Conservation (phyloP, 1,139 yeast genomes). For the Saccharomyces pastorianus region DNA sequence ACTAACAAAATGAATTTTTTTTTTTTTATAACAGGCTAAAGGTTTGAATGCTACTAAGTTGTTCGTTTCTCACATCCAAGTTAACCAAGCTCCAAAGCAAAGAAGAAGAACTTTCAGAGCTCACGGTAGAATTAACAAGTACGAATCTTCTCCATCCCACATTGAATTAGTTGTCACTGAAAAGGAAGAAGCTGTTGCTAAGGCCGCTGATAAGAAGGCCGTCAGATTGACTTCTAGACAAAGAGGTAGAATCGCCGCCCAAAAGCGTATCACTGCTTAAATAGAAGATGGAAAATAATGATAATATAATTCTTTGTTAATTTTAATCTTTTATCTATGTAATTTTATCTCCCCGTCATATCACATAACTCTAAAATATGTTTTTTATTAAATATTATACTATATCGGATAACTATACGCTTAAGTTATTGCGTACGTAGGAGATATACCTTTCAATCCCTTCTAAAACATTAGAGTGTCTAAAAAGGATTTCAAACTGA, state of each 20-base stretch:
- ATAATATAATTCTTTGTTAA: not conserved
- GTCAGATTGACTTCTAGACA: slow-evolving; percentile 73
- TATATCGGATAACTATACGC: not conserved
- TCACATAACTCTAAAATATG: not conserved
- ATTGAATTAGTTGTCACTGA: slow-evolving; percentile 95
- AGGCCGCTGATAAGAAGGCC: slow-evolving; percentile 80
- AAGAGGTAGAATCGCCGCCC: slow-evolving; percentile 84
- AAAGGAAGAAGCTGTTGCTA: slow-evolving; percentile 88
- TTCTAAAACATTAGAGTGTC: too few relatives aligned
- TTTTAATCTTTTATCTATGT: slow-evolving; percentile 1
- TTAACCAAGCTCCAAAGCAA: slow-evolving; percentile 99
- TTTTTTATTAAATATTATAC: not conserved
- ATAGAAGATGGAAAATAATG: slow-evolving; percentile 3
- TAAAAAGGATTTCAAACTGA: not conserved
- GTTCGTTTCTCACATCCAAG: slow-evolving; percentile 97
- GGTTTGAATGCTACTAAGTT: slow-evolving; percentile 94
- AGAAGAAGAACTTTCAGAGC: slow-evolving; percentile 99
- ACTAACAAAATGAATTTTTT: not conserved
- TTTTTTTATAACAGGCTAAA: slow-evolving; percentile 48
- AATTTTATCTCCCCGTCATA: not conserved
- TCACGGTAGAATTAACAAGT: slow-evolving; percentile 99
- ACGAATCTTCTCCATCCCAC: slow-evolving; percentile 98
- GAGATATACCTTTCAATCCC: too few relatives aligned
- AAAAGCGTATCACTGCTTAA: slow-evolving; percentile 60
- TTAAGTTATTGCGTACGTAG: not conserved